Percentiles rank a stretch among this genome's conserved stretches.
Evolutionary conservation across 495 filamentous ascomycete genomes (phyloP).

Genomic region (Lichina pygmaea): DNA sequence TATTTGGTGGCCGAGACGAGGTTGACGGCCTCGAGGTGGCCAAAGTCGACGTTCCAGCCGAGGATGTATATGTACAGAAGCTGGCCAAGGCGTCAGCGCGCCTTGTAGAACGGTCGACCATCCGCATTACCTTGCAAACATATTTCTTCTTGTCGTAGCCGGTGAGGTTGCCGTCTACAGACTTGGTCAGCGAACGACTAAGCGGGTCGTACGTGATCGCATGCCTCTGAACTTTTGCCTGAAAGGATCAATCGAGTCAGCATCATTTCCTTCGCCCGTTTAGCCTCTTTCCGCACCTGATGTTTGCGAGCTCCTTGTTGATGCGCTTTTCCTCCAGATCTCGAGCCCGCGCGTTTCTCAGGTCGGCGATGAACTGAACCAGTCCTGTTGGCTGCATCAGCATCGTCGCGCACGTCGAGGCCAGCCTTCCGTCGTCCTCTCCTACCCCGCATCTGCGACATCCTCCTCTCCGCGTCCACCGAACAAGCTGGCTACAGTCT

Average conservation of each 20-base stretch:
- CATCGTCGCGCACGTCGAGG: neutral
- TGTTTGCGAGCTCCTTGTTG: slow-evolving; percentile 98
- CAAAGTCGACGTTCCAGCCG: slow-evolving; percentile 98
- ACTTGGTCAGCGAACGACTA: slow-evolving; percentile 6
- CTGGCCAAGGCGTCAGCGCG: slow-evolving; percentile 15
- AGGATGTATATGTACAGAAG: slow-evolving; percentile 98
- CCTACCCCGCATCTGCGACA: slow-evolving; percentile 12
- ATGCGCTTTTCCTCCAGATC: slow-evolving; percentile 97
- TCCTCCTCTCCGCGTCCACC: slow-evolving; percentile 1
- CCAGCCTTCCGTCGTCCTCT: neutral
- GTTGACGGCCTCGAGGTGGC: slow-evolving; percentile 93
- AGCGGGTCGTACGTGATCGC: slow-evolving; percentile 2
- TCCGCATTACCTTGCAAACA: slow-evolving; percentile 59
- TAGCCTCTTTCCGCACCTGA: slow-evolving; percentile 27
- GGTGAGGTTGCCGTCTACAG: slow-evolving; percentile 50
- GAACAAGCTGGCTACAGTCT: neutral
- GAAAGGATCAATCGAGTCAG: slow-evolving; percentile 4
- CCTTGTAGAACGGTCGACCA: neutral
- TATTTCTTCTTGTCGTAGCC: slow-evolving; percentile 99
- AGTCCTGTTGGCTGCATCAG: slow-evolving; percentile 23
- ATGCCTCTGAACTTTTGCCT: slow-evolving; percentile 58
- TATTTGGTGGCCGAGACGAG: slow-evolving; percentile 91
- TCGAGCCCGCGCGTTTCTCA: slow-evolving; percentile 79
- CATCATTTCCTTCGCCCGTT: neutral
- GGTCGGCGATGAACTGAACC: slow-evolving; percentile 94